phyloP scores from a whole-genome alignment of 495 filamentous ascomycete species.

The Talaromyces nanjingensis region DNA sequence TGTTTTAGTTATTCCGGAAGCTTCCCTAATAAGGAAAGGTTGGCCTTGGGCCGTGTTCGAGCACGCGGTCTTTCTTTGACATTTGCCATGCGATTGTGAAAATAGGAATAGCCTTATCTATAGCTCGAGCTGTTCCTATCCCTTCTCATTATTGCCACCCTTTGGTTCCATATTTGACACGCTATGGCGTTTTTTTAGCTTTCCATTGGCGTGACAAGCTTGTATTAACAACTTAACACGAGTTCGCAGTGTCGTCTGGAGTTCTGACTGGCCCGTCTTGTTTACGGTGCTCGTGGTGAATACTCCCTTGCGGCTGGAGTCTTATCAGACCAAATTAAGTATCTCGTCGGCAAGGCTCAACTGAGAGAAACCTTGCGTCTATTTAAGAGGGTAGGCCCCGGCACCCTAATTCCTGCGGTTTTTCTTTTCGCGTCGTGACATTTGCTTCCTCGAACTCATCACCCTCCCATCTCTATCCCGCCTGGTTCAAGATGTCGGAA shows the following conservation, averaged over 20 bases:
- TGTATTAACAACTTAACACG: not conserved
- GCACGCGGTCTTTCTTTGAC: not conserved
- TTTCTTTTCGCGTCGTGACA: not conserved
- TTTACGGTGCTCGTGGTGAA: not conserved
- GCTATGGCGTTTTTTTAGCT: not conserved
- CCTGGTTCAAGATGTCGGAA: slow-evolving; percentile 6
- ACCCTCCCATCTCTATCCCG: not conserved
- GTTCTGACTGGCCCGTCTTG: not conserved
- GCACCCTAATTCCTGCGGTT: not conserved
- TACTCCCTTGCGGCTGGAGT: slow-evolving; percentile 2
- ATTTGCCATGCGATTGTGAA: not conserved
- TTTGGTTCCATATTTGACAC: not conserved
- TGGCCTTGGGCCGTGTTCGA: not conserved
- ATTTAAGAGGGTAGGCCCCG: not conserved
- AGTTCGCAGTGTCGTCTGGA: not conserved
- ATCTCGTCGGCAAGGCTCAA: not conserved
- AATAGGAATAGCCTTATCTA: slow-evolving; percentile 1
- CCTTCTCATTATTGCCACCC: not conserved
- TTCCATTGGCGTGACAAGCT: not conserved
- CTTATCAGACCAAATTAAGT: not conserved
- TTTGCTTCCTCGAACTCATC: not conserved
- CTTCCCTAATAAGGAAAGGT: slow-evolving; percentile 1
- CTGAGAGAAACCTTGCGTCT: not conserved
- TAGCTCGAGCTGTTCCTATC: not conserved
- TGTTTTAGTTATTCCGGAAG: not conserved